Percentiles rank a stretch among this genome's conserved stretches.
These are phyloP conservation scores for Mrakia blollopis DNA, from an alignment of 768 basidiomycete species.

Conservation along the genomic window DNA sequence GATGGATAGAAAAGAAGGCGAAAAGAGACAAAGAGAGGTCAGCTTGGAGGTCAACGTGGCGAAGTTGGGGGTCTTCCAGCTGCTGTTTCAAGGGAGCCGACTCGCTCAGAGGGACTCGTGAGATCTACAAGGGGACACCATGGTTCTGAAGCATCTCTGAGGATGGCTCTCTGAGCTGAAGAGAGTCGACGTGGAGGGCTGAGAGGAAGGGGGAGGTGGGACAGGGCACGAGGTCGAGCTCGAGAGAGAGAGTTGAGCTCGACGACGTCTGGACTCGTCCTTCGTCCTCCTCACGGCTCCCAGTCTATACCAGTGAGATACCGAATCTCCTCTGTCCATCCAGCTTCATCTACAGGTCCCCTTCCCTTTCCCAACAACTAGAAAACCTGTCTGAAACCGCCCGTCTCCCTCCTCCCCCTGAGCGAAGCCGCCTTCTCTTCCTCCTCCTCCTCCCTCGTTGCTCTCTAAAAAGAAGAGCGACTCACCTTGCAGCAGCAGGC, in stretches of 20 bases:
- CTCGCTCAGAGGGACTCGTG: background rate
- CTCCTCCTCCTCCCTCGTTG: background rate
- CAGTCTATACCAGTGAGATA: too few species aligned
- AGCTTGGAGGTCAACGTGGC: conserved; percentile 14
- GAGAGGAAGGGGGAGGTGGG: background rate
- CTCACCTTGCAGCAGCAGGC: conserved; percentile 53
- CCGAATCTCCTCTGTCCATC: background rate
- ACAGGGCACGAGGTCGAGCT: background rate
- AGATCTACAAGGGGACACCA: background rate
- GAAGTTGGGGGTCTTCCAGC: background rate
- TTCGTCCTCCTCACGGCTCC: background rate
- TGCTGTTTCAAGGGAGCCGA: too few species aligned
- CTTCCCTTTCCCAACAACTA: background rate
- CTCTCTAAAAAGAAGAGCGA: background rate
- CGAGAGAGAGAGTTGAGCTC: conserved; percentile 8
- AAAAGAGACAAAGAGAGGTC: background rate
- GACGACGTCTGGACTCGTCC: background rate
- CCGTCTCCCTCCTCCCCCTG: background rate
- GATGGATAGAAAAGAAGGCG: background rate
- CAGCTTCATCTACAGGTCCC: background rate
- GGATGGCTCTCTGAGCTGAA: too few species aligned
- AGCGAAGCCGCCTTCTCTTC: background rate
- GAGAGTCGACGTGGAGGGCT: background rate
- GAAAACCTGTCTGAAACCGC: background rate
- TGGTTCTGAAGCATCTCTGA: background rate